Evolutionary conservation across 2,329 filamentous ascomycete genomes (phyloP).

Genomic region (Fusarium ambrosium): DNA sequence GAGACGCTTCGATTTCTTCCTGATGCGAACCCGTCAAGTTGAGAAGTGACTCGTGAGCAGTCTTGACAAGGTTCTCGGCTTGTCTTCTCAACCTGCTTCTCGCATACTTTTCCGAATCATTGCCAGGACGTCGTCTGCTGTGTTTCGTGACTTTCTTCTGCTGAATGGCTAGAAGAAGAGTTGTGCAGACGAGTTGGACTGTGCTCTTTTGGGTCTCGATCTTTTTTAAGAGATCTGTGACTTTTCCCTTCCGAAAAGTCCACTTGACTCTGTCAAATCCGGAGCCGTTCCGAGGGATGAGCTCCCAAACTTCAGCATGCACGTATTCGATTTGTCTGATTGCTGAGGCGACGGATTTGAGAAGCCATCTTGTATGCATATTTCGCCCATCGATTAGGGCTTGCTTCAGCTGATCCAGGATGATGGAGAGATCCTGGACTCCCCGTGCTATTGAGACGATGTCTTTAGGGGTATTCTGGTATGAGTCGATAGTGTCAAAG

Average conservation of each 20-base stretch:
- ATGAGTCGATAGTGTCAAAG: not conserved
- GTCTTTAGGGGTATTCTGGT: not conserved
- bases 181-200: not conserved
- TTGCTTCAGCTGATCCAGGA: not conserved
- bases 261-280: not conserved
- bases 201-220: not conserved
- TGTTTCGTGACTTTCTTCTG: not conserved
- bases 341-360: not conserved
- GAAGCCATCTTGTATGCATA: not conserved
- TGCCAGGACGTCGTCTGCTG: not conserved
- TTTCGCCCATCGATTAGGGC: not conserved
- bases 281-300: not conserved
- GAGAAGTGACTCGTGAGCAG: slow-evolving; percentile 1
- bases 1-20: not conserved
- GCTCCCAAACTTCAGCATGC: not conserved
- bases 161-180: not conserved
- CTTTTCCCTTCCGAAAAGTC: not conserved
- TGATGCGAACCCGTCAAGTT: not conserved
- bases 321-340: not conserved
- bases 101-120: not conserved
- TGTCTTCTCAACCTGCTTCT: not conserved
- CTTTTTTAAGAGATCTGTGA: not conserved
- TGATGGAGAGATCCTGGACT: not conserved
- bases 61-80: not conserved
- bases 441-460: not conserved